These are phyloP conservation scores for Globisporangium okanoganense DNA, from an alignment of 352 stramenopile species.

Conservation along the genomic window DNA sequence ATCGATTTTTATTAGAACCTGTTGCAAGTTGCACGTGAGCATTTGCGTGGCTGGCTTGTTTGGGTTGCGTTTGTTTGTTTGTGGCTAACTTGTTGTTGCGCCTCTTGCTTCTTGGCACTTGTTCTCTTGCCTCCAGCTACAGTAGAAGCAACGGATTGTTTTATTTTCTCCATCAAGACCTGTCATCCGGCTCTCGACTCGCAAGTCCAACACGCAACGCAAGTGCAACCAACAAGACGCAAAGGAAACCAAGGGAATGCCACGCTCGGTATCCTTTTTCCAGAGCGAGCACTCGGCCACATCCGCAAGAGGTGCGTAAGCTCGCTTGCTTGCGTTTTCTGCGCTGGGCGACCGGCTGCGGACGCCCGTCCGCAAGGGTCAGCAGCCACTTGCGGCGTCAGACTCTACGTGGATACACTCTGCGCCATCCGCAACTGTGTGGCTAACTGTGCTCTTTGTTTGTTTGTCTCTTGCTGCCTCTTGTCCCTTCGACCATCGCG, in stretches of 20 bases:
- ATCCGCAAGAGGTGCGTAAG: slow-evolving; percentile 14
- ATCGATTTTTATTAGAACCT: slow-evolving; percentile 7
- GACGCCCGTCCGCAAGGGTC: neutral
- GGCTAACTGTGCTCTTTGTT: neutral
- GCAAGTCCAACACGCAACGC: neutral
- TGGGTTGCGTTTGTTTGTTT: neutral
- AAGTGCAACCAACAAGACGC: neutral
- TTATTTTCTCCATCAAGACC: neutral
- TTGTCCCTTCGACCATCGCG: neutral
- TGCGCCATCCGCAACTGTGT: neutral
- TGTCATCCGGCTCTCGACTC: neutral
- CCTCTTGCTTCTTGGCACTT: neutral
- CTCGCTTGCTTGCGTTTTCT: neutral
- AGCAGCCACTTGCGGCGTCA: slow-evolving; percentile 3
- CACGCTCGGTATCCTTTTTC: slow-evolving; percentile 12
- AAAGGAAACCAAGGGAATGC: slow-evolving; percentile 1
- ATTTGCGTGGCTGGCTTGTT: neutral
- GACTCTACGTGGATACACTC: slow-evolving; percentile 1
- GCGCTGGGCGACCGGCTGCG: neutral
- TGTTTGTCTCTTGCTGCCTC: neutral
- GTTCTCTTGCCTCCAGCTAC: slow-evolving; percentile 3
- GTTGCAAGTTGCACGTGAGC: neutral
- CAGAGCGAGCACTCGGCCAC: slow-evolving; percentile 7
- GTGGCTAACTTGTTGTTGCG: neutral
- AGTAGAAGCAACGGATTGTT: neutral